Evolutionary conservation across 2,329 filamentous ascomycete genomes (phyloP), one percentile per base, ranked within the genome.

Genomic region (Thelonectria olida): DNA sequence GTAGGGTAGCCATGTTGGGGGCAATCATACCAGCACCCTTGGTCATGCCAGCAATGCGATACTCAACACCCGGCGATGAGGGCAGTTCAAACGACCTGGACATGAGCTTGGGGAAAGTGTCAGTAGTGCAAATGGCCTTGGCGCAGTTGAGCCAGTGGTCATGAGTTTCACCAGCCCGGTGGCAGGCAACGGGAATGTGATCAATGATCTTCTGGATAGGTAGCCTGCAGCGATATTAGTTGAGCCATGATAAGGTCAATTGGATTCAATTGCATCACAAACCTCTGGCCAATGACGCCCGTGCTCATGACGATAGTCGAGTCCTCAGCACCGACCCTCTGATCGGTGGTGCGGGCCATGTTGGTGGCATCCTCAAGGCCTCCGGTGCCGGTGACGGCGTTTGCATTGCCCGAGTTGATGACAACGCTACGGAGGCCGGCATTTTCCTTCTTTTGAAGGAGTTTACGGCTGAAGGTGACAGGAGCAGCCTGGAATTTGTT

Each of bases 11-110:
- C 94, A 99, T 97, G 82, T 99, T 98, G 48, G 96, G 96, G 75
- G 97, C 94, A 76, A 99, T 97, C 96, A 99, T 99, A 73, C 96
- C 96, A 5, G 96, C 96, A 58, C 96, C 96, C 82, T 99, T 99
- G 73, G 95, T 97, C 88, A 97, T 96, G 70, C 96, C 96, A 12
- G 92, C 93, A 50, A 99, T 90, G 70, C 87, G 85, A 80, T 97
- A 99, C 75, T 90, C 89, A 50, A 88, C 82, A 17, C 84, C 84
- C 0, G 92, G 88, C 4, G 92, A 91, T 2, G 92, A 94, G 4
- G 96, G 94, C 28, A 99, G 87, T 25, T 84, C 88, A 79, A 98
- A 99, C 13, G 88, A 88, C 68, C 86, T 88, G 19, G 94, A 97
- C 70, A 95, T 84, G 66, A 99, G 89, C 81, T 99, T 99, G 61